Evolutionary conservation across 1,284 basidiomycete species (phyloP), one percentile per base, ranked within the genome.

Genomic region (Golubevia pallescens): DNA sequence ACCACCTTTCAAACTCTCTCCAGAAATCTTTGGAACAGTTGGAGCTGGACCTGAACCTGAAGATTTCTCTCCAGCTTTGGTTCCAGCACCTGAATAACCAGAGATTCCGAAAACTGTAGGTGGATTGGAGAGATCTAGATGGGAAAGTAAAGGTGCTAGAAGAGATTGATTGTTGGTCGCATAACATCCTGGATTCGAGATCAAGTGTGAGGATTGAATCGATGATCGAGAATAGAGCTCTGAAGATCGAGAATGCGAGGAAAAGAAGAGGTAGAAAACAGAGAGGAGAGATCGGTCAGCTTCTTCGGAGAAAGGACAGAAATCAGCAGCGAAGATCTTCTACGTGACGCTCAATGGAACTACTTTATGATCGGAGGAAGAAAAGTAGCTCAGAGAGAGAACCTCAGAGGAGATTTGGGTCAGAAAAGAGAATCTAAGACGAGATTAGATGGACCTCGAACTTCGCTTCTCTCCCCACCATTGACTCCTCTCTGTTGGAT

Each of bases 181-280:
- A 86, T 96, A 99, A 86, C 96, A 99, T 38, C 96, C 96, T 0
- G 96, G 96, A 87, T 99, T 99, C 57, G 96, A 93, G 70, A 99
- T 94, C 59, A 95, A 88, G 81, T 91, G 93, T 10, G 96, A 89
- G 0, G 86, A 74, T 58, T 90, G 90, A 71, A 97, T 89, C 2
- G 87, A 86, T 48, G 88, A 87, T 65, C 96, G 93, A 34, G 90
- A 91, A 86, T 99, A 98, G 54, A 99, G 88, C 86, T 99, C 96
- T 97, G 86, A 71, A 63, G 1, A 4, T 1, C 6, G 28, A 16
- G n/a, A 55, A 56, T n/a, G 0, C n/a, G 34, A 58, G 21, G 23
- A 38, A 24, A 60, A 60, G 28, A 53, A 16, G 7, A 56, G 34
- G 53, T n/a, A 10, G 23, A 19, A 34, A 23, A 48, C 23, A 28